Base-by-base conservation (phyloP, 2,329 filamentous ascomycete species). In the Botryotinia convoluta region DNA sequence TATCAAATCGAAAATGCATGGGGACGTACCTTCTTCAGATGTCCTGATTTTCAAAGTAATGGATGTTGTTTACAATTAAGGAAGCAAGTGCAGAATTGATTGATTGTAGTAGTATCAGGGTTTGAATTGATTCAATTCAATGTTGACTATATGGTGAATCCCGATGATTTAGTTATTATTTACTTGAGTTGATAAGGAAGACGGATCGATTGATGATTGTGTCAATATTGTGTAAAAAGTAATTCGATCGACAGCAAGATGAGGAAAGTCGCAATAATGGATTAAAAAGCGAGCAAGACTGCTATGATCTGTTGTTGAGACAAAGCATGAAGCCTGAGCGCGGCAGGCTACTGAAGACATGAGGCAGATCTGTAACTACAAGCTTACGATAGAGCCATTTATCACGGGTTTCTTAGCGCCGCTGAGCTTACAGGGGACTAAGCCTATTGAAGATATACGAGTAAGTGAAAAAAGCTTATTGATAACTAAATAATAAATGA, bases 281-380 rank as follows among this genome's bases (percentile, higher is more conserved):
- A 37, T 67, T 51, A 67, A 64, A 65, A 67, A 35, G 63, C 44
- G 63, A 67, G 22, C 20, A 37, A 51, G 32, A 67, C 63, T 67
- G 63, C 63, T 67, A 67, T 67, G 63, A 67, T 67, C 63, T 67
- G 44, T 67, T 67, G 22, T 67, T 51, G 62, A 64, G 63, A 67
- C 63, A 67, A 67, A 67, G 63, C 63, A 67, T 67, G 44, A 67
- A 67, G 63, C 44, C 44, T 67, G 63, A 67, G 63, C 63, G 63
- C 44, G 29, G 63, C 8, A 65, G 44, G 44, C 63, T 67, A 51
- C 45, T 51, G 45, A 20, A 29, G 6, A 67, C 39, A 51, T 67
- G 63, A 67, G 32, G 44, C 63, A 67, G 32, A 67, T 67, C 63
- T 67, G 44, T 67, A 67, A 67, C 63, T 37, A 18, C 61, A 63